Conservation (phyloP, 176 grass and related monocot species). For the sorghum (Sorghum bicolor) region DNA sequence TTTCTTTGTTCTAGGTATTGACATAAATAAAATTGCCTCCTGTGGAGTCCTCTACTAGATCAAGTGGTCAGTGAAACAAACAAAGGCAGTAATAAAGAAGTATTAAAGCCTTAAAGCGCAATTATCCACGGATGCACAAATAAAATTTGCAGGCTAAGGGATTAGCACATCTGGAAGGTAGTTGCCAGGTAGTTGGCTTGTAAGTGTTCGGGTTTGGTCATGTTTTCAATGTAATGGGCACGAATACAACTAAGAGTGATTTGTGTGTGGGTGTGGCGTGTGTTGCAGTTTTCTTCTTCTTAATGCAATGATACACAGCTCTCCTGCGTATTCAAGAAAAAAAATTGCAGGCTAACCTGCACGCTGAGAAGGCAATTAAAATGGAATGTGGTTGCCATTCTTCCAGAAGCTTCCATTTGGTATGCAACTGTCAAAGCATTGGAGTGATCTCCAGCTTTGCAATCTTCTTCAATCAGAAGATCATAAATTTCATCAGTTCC, state of each 20-base stretch:
- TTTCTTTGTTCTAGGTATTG: constrained; percentile 2
- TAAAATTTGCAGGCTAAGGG: neutral
- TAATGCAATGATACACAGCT: neutral
- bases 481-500: constrained; percentile 83
- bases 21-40: neutral
- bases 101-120: neutral
- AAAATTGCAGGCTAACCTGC: constrained; percentile 50
- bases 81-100: constrained; percentile 16
- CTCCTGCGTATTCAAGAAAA: neutral
- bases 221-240: neutral
- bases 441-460: constrained; percentile 92
- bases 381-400: constrained; percentile 98
- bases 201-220: neutral
- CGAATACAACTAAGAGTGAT: neutral
- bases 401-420: constrained; percentile 97
- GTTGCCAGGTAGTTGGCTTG: neutral
- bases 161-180: neutral
- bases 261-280: neutral
- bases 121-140: neutral
- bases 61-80: constrained; percentile 16
- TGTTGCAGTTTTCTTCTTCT: neutral
- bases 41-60: neutral
- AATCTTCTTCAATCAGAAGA: constrained; percentile 92
- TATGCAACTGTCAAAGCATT: constrained; percentile 95
- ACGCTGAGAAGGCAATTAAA: constrained; percentile 99